These are phyloP conservation scores for Mercurialis annua DNA, from an alignment of 345 rosid species.

Conservation along the genomic window DNA sequence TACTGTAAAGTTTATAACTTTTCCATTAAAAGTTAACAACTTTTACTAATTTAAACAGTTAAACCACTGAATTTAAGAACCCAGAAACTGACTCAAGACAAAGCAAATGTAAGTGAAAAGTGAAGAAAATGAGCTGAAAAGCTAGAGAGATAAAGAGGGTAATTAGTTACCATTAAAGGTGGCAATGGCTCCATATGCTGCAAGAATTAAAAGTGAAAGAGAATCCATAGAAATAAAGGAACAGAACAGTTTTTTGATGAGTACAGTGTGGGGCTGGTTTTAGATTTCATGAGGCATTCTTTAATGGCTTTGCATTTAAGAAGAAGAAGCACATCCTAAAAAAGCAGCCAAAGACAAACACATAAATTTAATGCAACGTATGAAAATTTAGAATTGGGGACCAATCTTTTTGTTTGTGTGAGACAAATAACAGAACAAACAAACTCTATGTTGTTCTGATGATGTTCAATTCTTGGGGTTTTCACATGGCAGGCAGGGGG, in stretches of 20 bases:
- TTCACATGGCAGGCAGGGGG: no score
- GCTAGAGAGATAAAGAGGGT: constrained; percentile 12
- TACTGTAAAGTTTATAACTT: neutral
- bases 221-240: constrained; percentile 15
- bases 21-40: neutral
- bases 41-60: constrained; percentile 1
- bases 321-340: constrained; percentile 12
- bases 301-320: constrained; percentile 12
- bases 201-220: neutral
- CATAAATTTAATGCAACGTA: constrained; percentile 13
- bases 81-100: neutral
- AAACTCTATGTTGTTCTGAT: constrained; percentile 9
- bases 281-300: constrained; percentile 11
- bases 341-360: constrained; percentile 12
- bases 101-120: neutral
- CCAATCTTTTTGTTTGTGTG: neutral
- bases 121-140: no score
- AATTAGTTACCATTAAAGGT: constrained; percentile 33
- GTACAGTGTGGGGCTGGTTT: constrained; percentile 2
- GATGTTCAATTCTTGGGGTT: neutral
- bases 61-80: neutral
- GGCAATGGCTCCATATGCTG: constrained; percentile 11
- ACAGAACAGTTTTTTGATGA: constrained; percentile 5
- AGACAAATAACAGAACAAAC: constrained; percentile 8
- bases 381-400: constrained; percentile 7